Evolutionary conservation across 1,139 yeast genomes (phyloP), one percentile per base, ranked within the genome.

Genomic region (Blastobotrys indianensis): DNA sequence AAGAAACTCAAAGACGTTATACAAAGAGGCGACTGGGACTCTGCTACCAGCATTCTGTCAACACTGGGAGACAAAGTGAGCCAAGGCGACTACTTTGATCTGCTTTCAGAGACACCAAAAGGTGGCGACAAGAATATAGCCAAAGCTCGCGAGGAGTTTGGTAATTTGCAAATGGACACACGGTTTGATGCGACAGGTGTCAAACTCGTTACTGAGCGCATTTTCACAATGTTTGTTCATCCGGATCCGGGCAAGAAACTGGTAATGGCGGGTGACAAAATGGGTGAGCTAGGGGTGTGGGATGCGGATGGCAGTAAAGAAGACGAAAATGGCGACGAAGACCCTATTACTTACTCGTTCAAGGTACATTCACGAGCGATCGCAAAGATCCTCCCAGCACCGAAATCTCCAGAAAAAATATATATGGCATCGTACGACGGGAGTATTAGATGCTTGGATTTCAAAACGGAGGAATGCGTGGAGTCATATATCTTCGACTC

Each of bases 281-380:
- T 71, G 13, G 97, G 97, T 5, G 76, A 80, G 53, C 66, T 88
- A 42, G 97, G 97, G 0, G 72, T 90, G n/a, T 92, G 97, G 97
- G 81, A 90, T 35, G 82, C 85, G 1, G 79, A 78, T 52, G 46
- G 48, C 9, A 42, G 46, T 12, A 68, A 62, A 17, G 68, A 61
- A 17, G 63, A 64, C 16, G 73, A 64, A 11, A 73, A 69, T 9
- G 50, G 48, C 59, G 72, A 67, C 7, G 73, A 70, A 13, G 64
- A 64, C 1, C 85, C 85, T 0, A 79, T 79, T 25, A 77, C 85
- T 1, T 67, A 81, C 1, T 76, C 79, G 17, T 74, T 88, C 51
- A 81, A 80, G 53, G 77, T 88, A 1, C 97, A 92, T 60, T 81
- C 92, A 0, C 80, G 82, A 46, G 75, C 86, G 12, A 76, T 92